Conservation (phyloP, 768 basidiomycete genomes). For the Psilocybe cubensis region DNA sequence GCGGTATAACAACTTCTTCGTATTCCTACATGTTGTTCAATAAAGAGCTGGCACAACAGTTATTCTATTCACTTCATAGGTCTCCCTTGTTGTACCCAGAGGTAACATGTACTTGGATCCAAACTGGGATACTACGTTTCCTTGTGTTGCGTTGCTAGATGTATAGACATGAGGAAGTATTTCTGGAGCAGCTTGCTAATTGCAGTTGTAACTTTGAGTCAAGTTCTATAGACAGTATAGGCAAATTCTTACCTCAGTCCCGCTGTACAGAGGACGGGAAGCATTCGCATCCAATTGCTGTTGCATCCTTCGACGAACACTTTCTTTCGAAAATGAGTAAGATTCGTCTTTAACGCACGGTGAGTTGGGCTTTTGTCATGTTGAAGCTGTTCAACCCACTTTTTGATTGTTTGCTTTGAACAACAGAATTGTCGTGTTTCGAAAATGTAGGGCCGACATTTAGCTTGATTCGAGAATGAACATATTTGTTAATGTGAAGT, state of each 20-base stretch:
- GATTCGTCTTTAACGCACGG: slow-evolving; percentile 3
- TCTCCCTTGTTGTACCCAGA: slow-evolving; percentile 72
- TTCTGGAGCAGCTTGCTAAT: slow-evolving; percentile 59
- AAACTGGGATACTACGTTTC: slow-evolving; percentile 68
- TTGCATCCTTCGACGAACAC: slow-evolving; percentile 66
- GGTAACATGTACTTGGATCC: slow-evolving; percentile 86
- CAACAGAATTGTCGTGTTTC: background rate
- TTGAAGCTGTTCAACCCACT: slow-evolving; percentile 1
- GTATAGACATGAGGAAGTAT: slow-evolving; percentile 90
- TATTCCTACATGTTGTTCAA: slow-evolving; percentile 55
- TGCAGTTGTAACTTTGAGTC: too few species aligned
- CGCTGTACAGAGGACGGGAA: slow-evolving; percentile 65
- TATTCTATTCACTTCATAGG: slow-evolving; percentile 58
- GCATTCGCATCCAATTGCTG: slow-evolving; percentile 62
- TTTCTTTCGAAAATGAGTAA: slow-evolving; percentile 39
- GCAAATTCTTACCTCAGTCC: slow-evolving; percentile 44
- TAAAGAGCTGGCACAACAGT: background rate
- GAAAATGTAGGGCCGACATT: background rate
- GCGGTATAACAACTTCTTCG: slow-evolving; percentile 91
- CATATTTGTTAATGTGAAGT: background rate
- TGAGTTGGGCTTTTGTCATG: background rate
- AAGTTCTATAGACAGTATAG: too few species aligned
- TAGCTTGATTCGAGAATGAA: slow-evolving; percentile 18
- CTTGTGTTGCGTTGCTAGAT: slow-evolving; percentile 57
- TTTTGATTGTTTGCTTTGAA: background rate